phyloP scores from a whole-genome alignment of 1,139 yeast species.

The Geotrichum klebahnii region DNA sequence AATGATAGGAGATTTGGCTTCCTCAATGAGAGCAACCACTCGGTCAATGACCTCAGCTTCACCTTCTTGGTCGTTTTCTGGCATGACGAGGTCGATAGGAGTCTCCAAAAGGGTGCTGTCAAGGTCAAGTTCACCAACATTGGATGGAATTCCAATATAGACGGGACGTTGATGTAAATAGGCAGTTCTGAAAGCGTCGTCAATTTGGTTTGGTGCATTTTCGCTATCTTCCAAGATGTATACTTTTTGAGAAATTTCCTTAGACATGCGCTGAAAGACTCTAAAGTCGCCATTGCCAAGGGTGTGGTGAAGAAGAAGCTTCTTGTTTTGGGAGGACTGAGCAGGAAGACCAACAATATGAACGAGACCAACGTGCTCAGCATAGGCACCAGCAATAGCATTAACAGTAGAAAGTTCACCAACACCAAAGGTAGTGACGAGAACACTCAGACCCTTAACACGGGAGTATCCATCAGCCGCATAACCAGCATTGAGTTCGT shows the following conservation, averaged over 20 bases:
- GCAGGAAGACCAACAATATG: constrained; percentile 67
- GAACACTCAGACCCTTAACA: constrained; percentile 53
- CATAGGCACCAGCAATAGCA: constrained; percentile 64
- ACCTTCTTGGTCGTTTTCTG: constrained; percentile 63
- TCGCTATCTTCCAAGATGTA: constrained; percentile 58
- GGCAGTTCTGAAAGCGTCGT: constrained; percentile 70
- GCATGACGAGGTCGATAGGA: constrained; percentile 60
- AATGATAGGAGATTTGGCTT: constrained; percentile 65
- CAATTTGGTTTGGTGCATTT: constrained; percentile 65
- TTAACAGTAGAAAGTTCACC: constrained; percentile 69
- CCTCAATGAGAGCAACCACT: constrained; percentile 50
- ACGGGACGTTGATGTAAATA: constrained; percentile 75
- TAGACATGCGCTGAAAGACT: constrained; percentile 71
- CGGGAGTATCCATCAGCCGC: constrained; percentile 68
- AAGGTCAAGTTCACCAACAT: constrained; percentile 63
- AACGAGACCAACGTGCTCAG: constrained; percentile 59
- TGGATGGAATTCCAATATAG: constrained; percentile 77
- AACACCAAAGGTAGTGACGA: constrained; percentile 67
- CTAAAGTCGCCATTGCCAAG: constrained; percentile 82
- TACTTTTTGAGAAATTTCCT: constrained; percentile 62
- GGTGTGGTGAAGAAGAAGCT: constrained; percentile 58
- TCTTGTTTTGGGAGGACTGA: constrained; percentile 60
- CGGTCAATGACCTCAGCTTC: constrained; percentile 67
- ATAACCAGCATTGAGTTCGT: constrained; percentile 55
- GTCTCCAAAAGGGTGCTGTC: constrained; percentile 53